phyloP scores from a whole-genome alignment of 2,329 filamentous ascomycete species.

The Mycogone perniciosa region DNA sequence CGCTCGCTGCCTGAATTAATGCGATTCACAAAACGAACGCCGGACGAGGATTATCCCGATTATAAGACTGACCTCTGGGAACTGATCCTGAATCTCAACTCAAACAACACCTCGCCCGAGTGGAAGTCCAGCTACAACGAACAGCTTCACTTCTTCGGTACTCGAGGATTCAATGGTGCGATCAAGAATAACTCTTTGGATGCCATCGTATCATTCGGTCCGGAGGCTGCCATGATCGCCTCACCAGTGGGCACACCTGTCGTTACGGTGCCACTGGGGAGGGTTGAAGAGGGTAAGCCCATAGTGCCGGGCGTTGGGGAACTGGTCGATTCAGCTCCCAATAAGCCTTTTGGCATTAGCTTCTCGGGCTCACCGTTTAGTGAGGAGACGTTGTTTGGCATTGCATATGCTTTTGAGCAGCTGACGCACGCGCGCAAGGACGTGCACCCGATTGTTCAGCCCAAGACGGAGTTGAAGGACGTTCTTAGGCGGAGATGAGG shows the following conservation, averaged over 20 bases:
- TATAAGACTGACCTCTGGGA: slow-evolving; percentile 55
- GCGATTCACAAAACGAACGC: slow-evolving; percentile 47
- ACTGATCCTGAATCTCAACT: slow-evolving; percentile 41
- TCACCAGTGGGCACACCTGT: slow-evolving; percentile 54
- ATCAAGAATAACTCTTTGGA: slow-evolving; percentile 51
- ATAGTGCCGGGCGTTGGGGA: slow-evolving; percentile 38
- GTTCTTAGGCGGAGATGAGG: slow-evolving; percentile 1
- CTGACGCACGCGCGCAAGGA: slow-evolving; percentile 31
- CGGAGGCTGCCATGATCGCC: slow-evolving; percentile 39
- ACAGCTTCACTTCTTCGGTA: slow-evolving; percentile 45
- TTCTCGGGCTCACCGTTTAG: slow-evolving; percentile 57
- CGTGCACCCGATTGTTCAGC: slow-evolving; percentile 23
- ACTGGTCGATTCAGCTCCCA: slow-evolving; percentile 43
- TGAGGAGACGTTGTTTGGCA: slow-evolving; percentile 55
- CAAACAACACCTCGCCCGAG: slow-evolving; percentile 46
- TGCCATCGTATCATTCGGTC: slow-evolving; percentile 55
- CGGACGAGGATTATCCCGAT: slow-evolving; percentile 50
- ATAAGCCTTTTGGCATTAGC: slow-evolving; percentile 53
- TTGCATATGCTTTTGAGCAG: slow-evolving; percentile 65
- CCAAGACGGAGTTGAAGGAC: slow-evolving; percentile 26
- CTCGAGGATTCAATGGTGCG: slow-evolving; percentile 53
- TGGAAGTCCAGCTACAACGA: slow-evolving; percentile 55
- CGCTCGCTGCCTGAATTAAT: slow-evolving; percentile 42
- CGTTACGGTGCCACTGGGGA: slow-evolving; percentile 57
- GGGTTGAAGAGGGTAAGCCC: slow-evolving; percentile 43